Evolutionary conservation across 2,329 filamentous ascomycete species (phyloP).

Genomic region (Aureobasidium sp.): DNA sequence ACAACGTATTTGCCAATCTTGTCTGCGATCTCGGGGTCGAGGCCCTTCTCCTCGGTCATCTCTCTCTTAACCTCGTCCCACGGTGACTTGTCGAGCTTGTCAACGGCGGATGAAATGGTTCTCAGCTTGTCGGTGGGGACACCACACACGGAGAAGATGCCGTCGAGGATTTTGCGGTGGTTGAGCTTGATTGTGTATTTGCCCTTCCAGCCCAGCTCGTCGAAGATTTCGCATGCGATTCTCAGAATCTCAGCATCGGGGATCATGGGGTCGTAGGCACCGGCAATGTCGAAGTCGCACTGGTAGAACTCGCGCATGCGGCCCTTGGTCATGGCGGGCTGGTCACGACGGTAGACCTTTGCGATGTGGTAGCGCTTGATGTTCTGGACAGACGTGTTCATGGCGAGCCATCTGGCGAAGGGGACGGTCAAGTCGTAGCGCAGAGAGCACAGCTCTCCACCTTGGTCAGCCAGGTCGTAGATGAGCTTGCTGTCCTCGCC

Average conservation of each 20-base stretch:
- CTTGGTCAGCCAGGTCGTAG: constrained; percentile 81
- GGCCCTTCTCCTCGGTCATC: constrained; percentile 87
- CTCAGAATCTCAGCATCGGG: constrained; percentile 84
- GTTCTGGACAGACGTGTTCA: constrained; percentile 72
- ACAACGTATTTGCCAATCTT: constrained; percentile 80
- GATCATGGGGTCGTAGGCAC: constrained; percentile 80
- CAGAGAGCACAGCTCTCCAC: constrained; percentile 75
- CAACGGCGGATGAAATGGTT: constrained; percentile 83
- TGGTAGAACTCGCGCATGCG: constrained; percentile 96
- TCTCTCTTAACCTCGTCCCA: constrained; percentile 87
- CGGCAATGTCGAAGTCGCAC: constrained; percentile 94
- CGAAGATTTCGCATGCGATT: constrained; percentile 78
- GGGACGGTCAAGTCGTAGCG: constrained; percentile 85
- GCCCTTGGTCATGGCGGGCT: constrained; percentile 81
- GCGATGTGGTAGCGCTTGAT: constrained; percentile 95
- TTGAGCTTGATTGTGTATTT: constrained; percentile 87
- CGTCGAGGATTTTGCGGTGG: constrained; percentile 88
- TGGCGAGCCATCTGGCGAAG: constrained; percentile 85
- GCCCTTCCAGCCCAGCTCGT: constrained; percentile 65
- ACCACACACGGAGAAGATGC: constrained; percentile 83
- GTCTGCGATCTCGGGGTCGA: constrained; percentile 69
- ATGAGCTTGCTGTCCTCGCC: constrained; percentile 89
- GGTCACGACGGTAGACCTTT: constrained; percentile 78
- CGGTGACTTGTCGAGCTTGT: constrained; percentile 85
- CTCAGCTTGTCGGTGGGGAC: constrained; percentile 82